A percentile compares a stretch with the other conserved stretches of the same genome.
Conservation (phyloP, 768 basidiomycete genomes). For the Chlorophyllum brunneum region DNA sequence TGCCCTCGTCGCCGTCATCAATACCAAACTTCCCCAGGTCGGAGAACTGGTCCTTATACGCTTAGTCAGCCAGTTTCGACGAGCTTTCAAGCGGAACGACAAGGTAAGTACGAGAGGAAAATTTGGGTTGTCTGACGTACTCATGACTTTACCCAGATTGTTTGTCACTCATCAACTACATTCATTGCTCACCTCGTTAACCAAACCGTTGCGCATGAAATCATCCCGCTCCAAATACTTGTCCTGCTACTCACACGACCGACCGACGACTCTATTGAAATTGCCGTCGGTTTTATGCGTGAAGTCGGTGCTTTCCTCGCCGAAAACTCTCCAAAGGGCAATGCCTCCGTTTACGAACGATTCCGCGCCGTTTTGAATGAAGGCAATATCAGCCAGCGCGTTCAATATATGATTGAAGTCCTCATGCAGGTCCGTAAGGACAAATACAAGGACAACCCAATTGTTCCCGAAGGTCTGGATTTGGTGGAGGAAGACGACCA, state of each 20-base stretch:
- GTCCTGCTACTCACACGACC: constrained; percentile 93
- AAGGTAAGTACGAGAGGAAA: constrained; percentile 56
- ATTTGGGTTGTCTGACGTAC: not conserved
- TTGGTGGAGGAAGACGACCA: constrained; percentile 98
- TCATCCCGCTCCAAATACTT: constrained; percentile 92
- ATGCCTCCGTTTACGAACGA: constrained; percentile 91
- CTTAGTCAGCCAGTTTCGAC: constrained; percentile 91
- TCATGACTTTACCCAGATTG: constrained; percentile 49
- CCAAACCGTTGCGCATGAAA: constrained; percentile 89
- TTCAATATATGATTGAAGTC: constrained; percentile 99
- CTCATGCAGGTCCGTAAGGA: constrained; percentile 99
- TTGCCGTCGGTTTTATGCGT: constrained; percentile 95
- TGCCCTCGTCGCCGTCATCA: constrained; percentile 89
- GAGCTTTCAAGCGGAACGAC: constrained; percentile 95
- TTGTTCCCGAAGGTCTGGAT: constrained; percentile 90
- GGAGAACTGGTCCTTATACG: constrained; percentile 89
- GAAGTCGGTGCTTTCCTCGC: constrained; percentile 95
- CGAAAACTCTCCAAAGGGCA: constrained; percentile 93
- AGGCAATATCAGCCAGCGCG: constrained; percentile 89
- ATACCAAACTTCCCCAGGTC: constrained; percentile 95
- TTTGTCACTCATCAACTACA: constrained; percentile 90
- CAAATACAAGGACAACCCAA: constrained; percentile 98
- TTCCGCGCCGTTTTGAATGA: constrained; percentile 97
- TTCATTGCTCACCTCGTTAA: constrained; percentile 92
- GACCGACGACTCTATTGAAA: constrained; percentile 97